phyloP scores from a whole-genome alignment of 768 basidiomycete genomes.

The Asterophora lycoperdoides region DNA sequence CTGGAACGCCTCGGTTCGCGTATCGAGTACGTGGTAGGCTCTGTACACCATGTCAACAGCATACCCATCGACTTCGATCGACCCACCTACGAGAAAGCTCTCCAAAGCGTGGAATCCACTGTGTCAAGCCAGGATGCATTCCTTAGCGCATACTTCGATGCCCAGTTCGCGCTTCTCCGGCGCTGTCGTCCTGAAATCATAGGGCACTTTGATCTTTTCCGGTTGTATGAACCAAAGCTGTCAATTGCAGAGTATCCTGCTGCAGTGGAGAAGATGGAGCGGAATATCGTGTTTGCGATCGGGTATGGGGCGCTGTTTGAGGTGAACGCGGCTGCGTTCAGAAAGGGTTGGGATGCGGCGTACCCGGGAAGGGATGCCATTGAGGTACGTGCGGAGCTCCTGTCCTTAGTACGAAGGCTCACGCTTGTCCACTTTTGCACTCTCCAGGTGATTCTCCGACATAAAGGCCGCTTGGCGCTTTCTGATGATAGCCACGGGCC shows the following conservation, averaged over 20 bases:
- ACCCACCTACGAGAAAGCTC: constrained; percentile 58
- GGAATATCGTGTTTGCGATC: constrained; percentile 72
- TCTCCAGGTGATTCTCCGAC: constrained; percentile 60
- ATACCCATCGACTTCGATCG: constrained; percentile 92
- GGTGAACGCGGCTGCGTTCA: constrained; percentile 85
- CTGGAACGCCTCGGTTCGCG: constrained; percentile 42
- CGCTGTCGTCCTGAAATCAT: constrained; percentile 82
- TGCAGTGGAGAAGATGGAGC: constrained; percentile 60
- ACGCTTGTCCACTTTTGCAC: too few species aligned
- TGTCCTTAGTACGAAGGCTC: too few species aligned
- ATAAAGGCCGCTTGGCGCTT: constrained; percentile 72
- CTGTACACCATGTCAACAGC: constrained; percentile 84
- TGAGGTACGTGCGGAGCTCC: constrained; percentile 38
- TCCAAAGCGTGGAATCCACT: constrained; percentile 30
- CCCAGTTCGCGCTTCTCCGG: constrained; percentile 67
- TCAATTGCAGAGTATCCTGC: constrained; percentile 50
- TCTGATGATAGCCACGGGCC: constrained; percentile 98
- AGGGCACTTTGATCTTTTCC: constrained; percentile 91
- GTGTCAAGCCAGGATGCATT: constrained; percentile 39
- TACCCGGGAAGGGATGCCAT: constrained; percentile 83
- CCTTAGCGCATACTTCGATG: constrained; percentile 76
- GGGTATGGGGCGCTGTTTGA: constrained; percentile 91
- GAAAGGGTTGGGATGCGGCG: constrained; percentile 83
- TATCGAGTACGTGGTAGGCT: constrained; percentile 90
- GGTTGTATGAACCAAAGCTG: constrained; percentile 71